These are phyloP conservation scores for Litchi chinensis DNA, from an alignment of 345 rosid species.

Conservation along the genomic window DNA sequence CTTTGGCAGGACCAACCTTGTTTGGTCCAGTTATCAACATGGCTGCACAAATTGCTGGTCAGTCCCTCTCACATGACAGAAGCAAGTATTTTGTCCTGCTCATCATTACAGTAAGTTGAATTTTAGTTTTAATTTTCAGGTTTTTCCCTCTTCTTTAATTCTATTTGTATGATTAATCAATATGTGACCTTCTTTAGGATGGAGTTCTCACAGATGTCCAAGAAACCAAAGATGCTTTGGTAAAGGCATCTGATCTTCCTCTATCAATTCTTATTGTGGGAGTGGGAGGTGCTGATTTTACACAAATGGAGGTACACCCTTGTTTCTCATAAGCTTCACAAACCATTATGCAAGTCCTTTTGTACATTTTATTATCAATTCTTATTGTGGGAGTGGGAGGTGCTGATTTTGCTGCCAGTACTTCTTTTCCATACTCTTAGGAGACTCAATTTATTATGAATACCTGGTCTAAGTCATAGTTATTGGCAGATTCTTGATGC, in stretches of 20 bases:
- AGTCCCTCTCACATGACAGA: conserved; percentile 27
- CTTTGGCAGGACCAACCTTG: conserved; percentile 73
- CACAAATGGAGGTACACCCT: conserved; percentile 78
- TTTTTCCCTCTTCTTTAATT: background rate
- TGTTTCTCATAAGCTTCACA: background rate
- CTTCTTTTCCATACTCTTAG: too few relatives aligned
- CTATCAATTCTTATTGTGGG: conserved; percentile 85
- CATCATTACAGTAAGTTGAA: conserved; percentile 53
- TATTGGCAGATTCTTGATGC: conserved; percentile 73
- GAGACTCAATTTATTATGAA: too few relatives aligned
- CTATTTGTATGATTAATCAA: background rate
- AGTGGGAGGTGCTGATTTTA: conserved; percentile 79
- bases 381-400: too few relatives aligned
- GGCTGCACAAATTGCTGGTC: conserved; percentile 58
- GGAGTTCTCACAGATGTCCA: conserved; percentile 82
- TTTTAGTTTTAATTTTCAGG: background rate
- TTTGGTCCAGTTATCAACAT: conserved; percentile 61
- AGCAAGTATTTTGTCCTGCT: conserved; percentile 60
- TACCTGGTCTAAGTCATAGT: background rate
- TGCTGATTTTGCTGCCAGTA: too few relatives aligned
- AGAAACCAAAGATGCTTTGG: conserved; percentile 77
- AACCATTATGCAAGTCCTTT: background rate
- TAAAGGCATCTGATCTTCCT: conserved; percentile 93
- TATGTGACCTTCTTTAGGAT: conserved; percentile 49
- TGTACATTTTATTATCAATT: background rate